Percentiles rank a stretch among this genome's conserved stretches.
phyloP scores from a whole-genome alignment of 495 filamentous ascomycete species.

The Elasticomyces elasticus region DNA sequence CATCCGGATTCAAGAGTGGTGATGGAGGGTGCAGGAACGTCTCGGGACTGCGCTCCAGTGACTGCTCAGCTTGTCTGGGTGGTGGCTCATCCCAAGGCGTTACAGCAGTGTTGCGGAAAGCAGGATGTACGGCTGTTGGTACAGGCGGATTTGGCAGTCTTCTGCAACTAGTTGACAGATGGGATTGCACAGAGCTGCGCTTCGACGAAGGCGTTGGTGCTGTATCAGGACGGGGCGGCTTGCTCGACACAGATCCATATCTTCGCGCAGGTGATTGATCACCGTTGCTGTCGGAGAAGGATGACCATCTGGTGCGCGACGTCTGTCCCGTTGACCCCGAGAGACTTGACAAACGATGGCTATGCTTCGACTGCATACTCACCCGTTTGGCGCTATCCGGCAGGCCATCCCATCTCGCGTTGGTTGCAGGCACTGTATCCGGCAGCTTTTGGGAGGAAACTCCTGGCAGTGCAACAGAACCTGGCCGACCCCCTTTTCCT shows the following conservation, averaged over 20 bases:
- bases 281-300: not conserved
- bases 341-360: slow-evolving; percentile 1
- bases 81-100: slow-evolving; percentile 11
- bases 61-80: not conserved
- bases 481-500: slow-evolving; percentile 17
- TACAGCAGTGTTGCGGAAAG: not conserved
- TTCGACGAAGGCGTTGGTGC: not conserved
- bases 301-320: not conserved
- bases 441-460: slow-evolving; percentile 37
- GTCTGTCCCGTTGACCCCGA: slow-evolving; percentile 2
- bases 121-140: not conserved
- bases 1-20: not conserved
- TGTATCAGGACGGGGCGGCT: slow-evolving; percentile 5
- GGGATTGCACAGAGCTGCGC: not conserved
- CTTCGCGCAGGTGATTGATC: not conserved
- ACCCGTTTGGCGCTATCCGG: slow-evolving; percentile 29
- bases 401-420: slow-evolving; percentile 42
- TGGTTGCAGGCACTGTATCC: slow-evolving; percentile 37
- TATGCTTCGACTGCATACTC: slow-evolving; percentile 1
- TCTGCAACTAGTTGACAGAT: not conserved
- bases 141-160: not conserved
- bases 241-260: slow-evolving; percentile 13
- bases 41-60: not conserved
- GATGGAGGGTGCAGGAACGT: slow-evolving; percentile 17
- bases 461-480: slow-evolving; percentile 14